These are phyloP conservation scores for Chlamydomonas sp. DNA, from an alignment of 139 green algal genomes.

Conservation along the genomic window DNA sequence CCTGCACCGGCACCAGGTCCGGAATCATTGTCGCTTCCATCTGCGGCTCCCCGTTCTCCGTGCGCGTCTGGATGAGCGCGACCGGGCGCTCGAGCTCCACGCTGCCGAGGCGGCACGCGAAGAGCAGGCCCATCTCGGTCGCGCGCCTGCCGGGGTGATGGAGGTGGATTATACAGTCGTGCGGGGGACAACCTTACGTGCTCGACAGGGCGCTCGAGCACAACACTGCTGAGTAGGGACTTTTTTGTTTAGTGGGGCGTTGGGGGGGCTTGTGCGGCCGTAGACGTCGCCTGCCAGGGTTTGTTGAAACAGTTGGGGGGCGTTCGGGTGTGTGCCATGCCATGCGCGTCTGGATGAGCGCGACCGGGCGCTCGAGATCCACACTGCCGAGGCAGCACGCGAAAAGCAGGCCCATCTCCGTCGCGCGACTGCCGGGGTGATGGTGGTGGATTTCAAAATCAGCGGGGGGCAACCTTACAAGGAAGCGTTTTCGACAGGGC, in stretches of 20 bases:
- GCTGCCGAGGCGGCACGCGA: conserved; percentile 63
- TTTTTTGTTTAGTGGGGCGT: too few relatives aligned
- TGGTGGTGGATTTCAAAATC: too few relatives aligned
- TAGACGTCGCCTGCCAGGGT: too few relatives aligned
- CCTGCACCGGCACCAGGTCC: conserved; percentile 49
- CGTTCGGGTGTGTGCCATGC: too few relatives aligned
- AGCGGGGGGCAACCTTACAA: too few relatives aligned
- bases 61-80: conserved; percentile 11
- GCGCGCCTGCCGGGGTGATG: conserved; percentile 49
- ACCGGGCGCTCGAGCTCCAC: conserved; percentile 73
- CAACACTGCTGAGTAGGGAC: too few relatives aligned
- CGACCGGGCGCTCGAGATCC: conserved; percentile 72
- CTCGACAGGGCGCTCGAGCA: too few relatives aligned
- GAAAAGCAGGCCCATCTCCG: conserved; percentile 77
- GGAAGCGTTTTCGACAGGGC: too few relatives aligned
- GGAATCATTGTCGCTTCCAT: conserved; percentile 66
- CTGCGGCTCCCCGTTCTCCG: conserved; percentile 44
- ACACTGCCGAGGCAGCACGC: conserved; percentile 61
- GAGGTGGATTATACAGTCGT: too few relatives aligned
- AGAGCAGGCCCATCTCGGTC: conserved; percentile 73
- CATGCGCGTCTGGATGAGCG: neutral
- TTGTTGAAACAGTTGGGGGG: too few relatives aligned
- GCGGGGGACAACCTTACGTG: too few relatives aligned
- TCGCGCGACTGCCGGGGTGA: conserved; percentile 49
- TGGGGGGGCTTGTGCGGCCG: too few relatives aligned